These are phyloP conservation scores for Eucalyptus coolabah DNA, from an alignment of 345 rosid species.

Conservation along the genomic window DNA sequence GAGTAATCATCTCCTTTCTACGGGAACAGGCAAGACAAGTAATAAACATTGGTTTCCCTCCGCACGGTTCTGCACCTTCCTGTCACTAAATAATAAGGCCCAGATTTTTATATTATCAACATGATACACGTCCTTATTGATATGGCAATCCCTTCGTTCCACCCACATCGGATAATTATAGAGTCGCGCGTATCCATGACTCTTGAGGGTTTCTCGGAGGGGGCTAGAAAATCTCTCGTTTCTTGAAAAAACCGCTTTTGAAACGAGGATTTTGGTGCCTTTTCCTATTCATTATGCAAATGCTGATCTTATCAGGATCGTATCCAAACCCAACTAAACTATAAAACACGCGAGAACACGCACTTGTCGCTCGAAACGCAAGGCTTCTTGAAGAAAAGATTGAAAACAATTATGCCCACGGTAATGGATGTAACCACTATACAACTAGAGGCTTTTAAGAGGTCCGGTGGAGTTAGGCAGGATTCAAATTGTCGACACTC, in stretches of 20 bases:
- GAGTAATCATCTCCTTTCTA: background rate
- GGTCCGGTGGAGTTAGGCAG: background rate
- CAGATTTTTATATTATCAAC: background rate
- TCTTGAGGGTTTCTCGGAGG: background rate
- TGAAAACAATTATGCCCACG: background rate
- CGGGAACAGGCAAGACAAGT: background rate
- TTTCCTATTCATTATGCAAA: background rate
- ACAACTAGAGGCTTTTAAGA: background rate
- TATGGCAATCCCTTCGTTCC: background rate
- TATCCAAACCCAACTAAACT: background rate
- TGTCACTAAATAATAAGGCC: background rate
- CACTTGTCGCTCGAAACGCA: background rate
- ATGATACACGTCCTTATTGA: background rate
- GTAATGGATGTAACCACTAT: background rate
- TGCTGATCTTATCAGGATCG: background rate
- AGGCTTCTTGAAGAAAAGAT: background rate
- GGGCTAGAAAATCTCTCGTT: background rate
- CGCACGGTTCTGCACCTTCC: background rate
- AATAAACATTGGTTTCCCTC: background rate
- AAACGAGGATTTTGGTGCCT: background rate
- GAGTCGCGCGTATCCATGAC: background rate
- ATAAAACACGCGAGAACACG: background rate
- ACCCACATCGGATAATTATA: background rate
- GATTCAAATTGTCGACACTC: background rate
- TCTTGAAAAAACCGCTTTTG: background rate